Percentiles rank a stretch among this genome's conserved stretches.
Conservation (phyloP, 83 land plant genomes). For the Picea abies region DNA sequence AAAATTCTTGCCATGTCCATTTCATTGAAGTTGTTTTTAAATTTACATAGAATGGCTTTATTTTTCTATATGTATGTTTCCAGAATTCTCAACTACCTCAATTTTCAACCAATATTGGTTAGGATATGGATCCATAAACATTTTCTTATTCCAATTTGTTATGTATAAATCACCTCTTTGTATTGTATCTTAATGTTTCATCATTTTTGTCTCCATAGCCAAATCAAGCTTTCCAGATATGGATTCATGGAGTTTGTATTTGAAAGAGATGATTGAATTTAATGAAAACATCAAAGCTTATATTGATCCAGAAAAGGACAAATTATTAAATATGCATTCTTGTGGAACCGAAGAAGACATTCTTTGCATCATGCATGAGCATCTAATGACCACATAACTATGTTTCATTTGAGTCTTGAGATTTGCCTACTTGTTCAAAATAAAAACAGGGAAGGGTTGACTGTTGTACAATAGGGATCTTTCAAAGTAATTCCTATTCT, state of each 20-base stretch:
- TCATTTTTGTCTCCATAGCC: constrained; percentile 61
- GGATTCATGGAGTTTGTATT: constrained; percentile 64
- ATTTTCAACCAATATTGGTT: constrained; percentile 67
- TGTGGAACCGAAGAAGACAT: constrained; percentile 35
- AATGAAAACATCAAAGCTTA: constrained; percentile 80
- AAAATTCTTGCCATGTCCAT: constrained; percentile 76
- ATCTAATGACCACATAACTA: no score
- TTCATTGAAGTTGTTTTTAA: constrained; percentile 41
- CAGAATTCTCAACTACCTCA: constrained; percentile 50
- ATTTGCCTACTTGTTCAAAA: no score
- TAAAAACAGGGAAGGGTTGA: no score
- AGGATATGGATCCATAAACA: constrained; percentile 65
- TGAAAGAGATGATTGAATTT: constrained; percentile 45
- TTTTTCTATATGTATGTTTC: constrained; percentile 35
- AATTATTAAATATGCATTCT: constrained; percentile 23
- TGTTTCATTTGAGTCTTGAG: no score
- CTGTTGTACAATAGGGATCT: no score
- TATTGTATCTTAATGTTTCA: constrained; percentile 19
- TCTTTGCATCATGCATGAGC: constrained; percentile 70
- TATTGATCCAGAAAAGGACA: constrained; percentile 33
- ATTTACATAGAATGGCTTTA: constrained; percentile 77
- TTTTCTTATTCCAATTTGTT: constrained; percentile 57
- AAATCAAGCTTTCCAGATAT: constrained; percentile 34
- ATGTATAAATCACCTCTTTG: constrained; percentile 53
- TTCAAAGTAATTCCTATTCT: no score